phyloP scores from a whole-genome alignment of 495 filamentous ascomycete species.

The Choiromyces venosus region DNA sequence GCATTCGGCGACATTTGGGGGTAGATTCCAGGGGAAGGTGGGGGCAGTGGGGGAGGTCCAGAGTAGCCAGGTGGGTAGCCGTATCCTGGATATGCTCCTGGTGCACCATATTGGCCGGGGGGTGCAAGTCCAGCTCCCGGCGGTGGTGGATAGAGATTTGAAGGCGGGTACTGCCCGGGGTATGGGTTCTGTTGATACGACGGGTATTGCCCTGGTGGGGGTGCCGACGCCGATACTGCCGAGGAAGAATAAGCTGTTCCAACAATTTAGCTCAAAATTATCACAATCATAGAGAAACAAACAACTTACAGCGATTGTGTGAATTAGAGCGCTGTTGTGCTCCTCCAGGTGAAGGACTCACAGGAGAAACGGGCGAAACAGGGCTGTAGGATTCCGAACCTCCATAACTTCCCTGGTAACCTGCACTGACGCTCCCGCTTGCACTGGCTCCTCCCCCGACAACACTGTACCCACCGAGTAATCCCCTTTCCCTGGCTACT shows the following conservation, averaged over 20 bases:
- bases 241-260: slow-evolving; percentile 24
- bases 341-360: slow-evolving; percentile 16
- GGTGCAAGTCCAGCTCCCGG: neutral
- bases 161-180: slow-evolving; percentile 21
- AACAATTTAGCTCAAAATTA: neutral
- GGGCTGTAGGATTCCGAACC: slow-evolving; percentile 20
- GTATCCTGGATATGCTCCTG: slow-evolving; percentile 17
- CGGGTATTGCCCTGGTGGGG: slow-evolving; percentile 10
- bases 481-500: slow-evolving; percentile 13
- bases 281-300: slow-evolving; percentile 5
- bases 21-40: slow-evolving; percentile 21
- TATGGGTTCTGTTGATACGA: slow-evolving; percentile 6
- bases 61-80: slow-evolving; percentile 22
- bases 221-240: slow-evolving; percentile 7
- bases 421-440: slow-evolving; percentile 13
- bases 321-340: slow-evolving; percentile 12
- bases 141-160: slow-evolving; percentile 15
- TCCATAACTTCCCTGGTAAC: slow-evolving; percentile 26
- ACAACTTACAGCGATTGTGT: neutral
- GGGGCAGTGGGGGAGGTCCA: slow-evolving; percentile 11
- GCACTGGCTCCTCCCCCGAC: slow-evolving; percentile 17
- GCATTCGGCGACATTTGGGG: slow-evolving; percentile 15
- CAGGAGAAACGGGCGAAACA: slow-evolving; percentile 24
- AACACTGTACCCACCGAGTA: slow-evolving; percentile 18
- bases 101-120: slow-evolving; percentile 20